phyloP scores from a whole-genome alignment of 805 yeast species.

The Lachancea waltii region DNA sequence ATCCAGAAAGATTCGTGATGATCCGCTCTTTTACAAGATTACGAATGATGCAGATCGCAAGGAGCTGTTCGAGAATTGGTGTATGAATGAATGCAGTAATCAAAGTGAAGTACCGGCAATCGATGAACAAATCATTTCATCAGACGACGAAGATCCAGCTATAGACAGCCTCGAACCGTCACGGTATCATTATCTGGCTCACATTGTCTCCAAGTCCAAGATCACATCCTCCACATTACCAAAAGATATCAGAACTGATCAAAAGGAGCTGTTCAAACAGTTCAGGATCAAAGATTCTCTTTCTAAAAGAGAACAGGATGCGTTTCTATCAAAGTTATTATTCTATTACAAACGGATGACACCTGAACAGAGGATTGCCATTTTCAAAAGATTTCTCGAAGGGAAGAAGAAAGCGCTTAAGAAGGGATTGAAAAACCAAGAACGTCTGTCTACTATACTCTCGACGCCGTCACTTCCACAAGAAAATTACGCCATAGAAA shows the following conservation, averaged over 20 bases:
- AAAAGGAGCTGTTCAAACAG: slow-evolving; percentile 22
- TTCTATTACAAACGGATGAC: slow-evolving; percentile 25
- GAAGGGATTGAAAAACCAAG: slow-evolving; percentile 4
- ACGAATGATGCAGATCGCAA: slow-evolving; percentile 33
- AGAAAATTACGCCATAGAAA: slow-evolving; percentile 19
- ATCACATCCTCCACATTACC: slow-evolving; percentile 20
- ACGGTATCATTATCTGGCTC: slow-evolving; percentile 29
- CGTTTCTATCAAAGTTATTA: slow-evolving; percentile 22
- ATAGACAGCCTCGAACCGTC: slow-evolving; percentile 21
- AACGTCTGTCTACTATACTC: slow-evolving; percentile 8
- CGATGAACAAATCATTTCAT: slow-evolving; percentile 8
- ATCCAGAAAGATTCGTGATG: slow-evolving; percentile 35
- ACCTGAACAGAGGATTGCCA: slow-evolving; percentile 13
- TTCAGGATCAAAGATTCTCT: slow-evolving; percentile 20
- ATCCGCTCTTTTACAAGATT: slow-evolving; percentile 36
- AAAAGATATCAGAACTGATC: slow-evolving; percentile 21
- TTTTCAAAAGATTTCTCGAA: slow-evolving; percentile 15
- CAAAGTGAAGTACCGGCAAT: slow-evolving; percentile 1
- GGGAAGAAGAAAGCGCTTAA: slow-evolving; percentile 4
- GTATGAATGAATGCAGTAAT: slow-evolving; percentile 21
- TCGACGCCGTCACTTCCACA: slow-evolving; percentile 6
- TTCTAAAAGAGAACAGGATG: slow-evolving; percentile 20
- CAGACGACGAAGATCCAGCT: slow-evolving; percentile 11
- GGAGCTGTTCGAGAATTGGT: slow-evolving; percentile 44
- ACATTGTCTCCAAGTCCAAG: slow-evolving; percentile 23